Conservation (phyloP, 108 stramenopile species). For the Hondaea fermentalgiana region DNA sequence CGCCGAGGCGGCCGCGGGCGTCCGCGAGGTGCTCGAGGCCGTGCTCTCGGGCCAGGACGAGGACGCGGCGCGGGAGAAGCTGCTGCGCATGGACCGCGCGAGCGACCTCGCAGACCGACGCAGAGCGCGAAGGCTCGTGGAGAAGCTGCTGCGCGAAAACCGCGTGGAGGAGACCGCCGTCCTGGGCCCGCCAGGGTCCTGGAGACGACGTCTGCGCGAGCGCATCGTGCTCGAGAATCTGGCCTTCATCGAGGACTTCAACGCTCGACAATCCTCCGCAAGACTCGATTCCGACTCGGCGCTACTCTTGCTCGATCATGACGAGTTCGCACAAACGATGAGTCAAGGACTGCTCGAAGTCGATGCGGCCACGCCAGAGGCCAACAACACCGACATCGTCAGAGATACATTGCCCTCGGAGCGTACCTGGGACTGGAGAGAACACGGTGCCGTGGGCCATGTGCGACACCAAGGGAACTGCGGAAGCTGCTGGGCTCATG, state of each 20-base stretch:
- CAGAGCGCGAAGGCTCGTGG: too few relatives aligned
- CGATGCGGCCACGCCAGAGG: too few relatives aligned
- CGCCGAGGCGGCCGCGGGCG: too few relatives aligned
- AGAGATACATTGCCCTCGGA: not conserved
- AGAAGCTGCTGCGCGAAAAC: too few relatives aligned
- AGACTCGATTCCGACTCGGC: not conserved
- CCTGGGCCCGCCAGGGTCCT: not conserved
- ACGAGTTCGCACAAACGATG: not conserved
- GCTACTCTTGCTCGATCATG: not conserved
- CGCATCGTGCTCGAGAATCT: not conserved
- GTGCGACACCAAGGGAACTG: not conserved
- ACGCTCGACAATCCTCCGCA: not conserved
- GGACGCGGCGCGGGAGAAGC: too few relatives aligned
- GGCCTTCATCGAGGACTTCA: not conserved
- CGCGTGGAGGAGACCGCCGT: too few relatives aligned
- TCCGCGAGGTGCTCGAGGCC: too few relatives aligned
- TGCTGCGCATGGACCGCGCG: too few relatives aligned
- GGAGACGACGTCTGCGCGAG: not conserved
- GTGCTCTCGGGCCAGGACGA: too few relatives aligned
- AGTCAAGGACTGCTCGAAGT: not conserved
- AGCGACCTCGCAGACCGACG: too few relatives aligned
- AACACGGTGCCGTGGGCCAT: not conserved
- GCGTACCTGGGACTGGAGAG: not conserved
- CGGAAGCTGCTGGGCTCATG: not conserved
- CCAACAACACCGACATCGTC: not conserved